These are phyloP conservation scores for Pleomassaria siparia DNA, from an alignment of 2,329 filamentous ascomycete genomes.

Conservation along the genomic window DNA sequence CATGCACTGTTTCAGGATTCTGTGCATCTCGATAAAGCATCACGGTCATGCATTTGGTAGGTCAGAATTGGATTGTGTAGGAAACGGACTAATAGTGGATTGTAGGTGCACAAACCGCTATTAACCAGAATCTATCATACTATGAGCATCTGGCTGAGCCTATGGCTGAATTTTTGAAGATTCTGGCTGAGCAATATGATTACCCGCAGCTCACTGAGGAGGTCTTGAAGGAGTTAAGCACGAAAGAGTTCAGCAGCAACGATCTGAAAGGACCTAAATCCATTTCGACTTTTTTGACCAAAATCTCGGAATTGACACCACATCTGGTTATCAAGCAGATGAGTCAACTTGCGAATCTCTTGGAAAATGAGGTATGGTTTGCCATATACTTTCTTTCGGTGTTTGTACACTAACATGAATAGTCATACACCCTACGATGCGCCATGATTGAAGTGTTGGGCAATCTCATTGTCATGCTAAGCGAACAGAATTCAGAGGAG, in stretches of 20 bases:
- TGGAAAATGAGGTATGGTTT: constrained; percentile 74
- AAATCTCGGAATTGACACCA: constrained; percentile 88
- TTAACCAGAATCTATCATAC: constrained; percentile 96
- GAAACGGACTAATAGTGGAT: constrained; percentile 15
- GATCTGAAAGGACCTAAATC: constrained; percentile 95
- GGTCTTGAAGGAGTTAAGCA: constrained; percentile 88
- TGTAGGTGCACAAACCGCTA: constrained; percentile 89
- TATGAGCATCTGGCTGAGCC: constrained; percentile 98
- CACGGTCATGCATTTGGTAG: constrained; percentile 94
- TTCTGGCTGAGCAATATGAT: constrained; percentile 94
- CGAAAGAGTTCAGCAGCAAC: constrained; percentile 97
- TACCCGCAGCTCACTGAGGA: constrained; percentile 94
- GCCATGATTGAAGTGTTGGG: constrained; percentile 96
- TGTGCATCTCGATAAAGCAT: constrained; percentile 96
- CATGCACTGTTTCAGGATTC: constrained; percentile 96
- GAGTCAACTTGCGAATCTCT: constrained; percentile 87
- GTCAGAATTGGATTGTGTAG: constrained; percentile 16
- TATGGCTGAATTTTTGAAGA: constrained; percentile 98
- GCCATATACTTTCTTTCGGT: constrained; percentile 1
- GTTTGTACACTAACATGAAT: constrained; percentile 32
- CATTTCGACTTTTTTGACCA: constrained; percentile 89
- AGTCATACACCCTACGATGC: constrained; percentile 88
- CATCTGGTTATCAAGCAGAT: constrained; percentile 96
- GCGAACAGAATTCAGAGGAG: constrained; percentile 76
- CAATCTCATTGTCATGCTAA: constrained; percentile 88